phyloP scores from a whole-genome alignment of 495 filamentous ascomycete genomes.

The Extremus antarcticus region DNA sequence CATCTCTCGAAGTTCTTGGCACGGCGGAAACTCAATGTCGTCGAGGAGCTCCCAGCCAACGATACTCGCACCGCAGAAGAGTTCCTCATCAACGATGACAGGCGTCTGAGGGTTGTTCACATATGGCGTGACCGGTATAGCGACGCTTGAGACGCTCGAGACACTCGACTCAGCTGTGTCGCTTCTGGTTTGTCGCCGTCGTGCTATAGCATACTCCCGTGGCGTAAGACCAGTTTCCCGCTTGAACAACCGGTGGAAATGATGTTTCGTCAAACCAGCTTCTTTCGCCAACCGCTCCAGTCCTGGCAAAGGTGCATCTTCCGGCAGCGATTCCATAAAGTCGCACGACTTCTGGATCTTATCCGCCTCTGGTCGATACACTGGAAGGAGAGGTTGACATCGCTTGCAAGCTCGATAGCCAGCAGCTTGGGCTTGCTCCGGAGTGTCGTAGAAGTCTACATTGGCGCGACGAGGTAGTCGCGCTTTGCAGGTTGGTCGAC shows the following conservation, averaged over 20 bases:
- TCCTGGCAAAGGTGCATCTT: slow-evolving; percentile 30
- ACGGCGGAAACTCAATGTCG: not conserved
- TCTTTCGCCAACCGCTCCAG: slow-evolving; percentile 41
- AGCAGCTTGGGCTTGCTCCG: slow-evolving; percentile 42
- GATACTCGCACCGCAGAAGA: not conserved
- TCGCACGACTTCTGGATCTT: slow-evolving; percentile 40
- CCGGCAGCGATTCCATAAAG: slow-evolving; percentile 24
- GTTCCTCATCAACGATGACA: not conserved
- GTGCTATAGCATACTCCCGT: slow-evolving; percentile 37
- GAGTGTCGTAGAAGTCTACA: slow-evolving; percentile 45
- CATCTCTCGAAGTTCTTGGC: not conserved
- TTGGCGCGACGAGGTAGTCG: slow-evolving; percentile 53
- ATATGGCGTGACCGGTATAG: not conserved
- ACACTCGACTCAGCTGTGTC: not conserved
- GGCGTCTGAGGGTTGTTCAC: not conserved
- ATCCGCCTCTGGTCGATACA: slow-evolving; percentile 32
- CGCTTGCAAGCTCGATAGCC: slow-evolving; percentile 56
- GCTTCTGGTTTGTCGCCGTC: not conserved
- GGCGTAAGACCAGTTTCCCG: slow-evolving; percentile 49
- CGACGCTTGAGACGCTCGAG: not conserved
- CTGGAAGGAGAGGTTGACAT: slow-evolving; percentile 42
- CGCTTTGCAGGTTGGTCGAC: slow-evolving; percentile 49
- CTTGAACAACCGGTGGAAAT: slow-evolving; percentile 55
- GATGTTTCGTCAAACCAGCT: slow-evolving; percentile 46
- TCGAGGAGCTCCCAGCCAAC: not conserved